A percentile compares a stretch with the other conserved stretches of the same genome.
These are phyloP conservation scores for Phialophora expanda DNA, from an alignment of 2,329 filamentous ascomycete species.

Conservation along the genomic window DNA sequence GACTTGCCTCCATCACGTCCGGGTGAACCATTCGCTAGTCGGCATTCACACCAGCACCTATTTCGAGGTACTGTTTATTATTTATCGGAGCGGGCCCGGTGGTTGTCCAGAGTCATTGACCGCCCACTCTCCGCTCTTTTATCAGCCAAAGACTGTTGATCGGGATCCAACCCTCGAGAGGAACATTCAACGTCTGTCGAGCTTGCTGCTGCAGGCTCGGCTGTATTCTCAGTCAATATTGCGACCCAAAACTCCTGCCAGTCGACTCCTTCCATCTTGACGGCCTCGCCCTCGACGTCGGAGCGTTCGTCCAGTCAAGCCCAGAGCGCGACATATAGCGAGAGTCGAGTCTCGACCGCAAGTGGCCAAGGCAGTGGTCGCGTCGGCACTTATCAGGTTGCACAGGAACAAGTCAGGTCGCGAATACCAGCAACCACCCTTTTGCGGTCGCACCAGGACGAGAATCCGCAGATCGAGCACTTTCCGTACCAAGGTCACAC, in stretches of 20 bases:
- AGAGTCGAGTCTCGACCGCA: conserved; percentile 22
- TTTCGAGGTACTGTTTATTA: conserved; percentile 30
- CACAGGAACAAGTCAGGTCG: conserved; percentile 21
- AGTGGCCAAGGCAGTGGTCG: conserved; percentile 24
- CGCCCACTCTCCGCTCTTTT: conserved; percentile 24
- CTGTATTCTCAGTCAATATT: conserved; percentile 32
- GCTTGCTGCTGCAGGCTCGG: conserved; percentile 36
- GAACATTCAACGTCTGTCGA: conserved; percentile 24
- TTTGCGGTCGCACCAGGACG: conserved; percentile 24
- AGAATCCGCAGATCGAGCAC: conserved; percentile 6
- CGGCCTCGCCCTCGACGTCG: conserved; percentile 24
- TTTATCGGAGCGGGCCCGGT: conserved; percentile 29
- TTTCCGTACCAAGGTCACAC: conserved; percentile 20
- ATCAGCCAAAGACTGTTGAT: conserved; percentile 21
- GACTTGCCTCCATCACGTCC: conserved; percentile 19
- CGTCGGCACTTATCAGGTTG: conserved; percentile 13
- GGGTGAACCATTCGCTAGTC: conserved; percentile 6
- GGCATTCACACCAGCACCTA: conserved; percentile 26
- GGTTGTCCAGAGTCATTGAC: conserved; percentile 21
- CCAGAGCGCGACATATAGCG: conserved; percentile 26
- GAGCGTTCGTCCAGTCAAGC: conserved; percentile 25
- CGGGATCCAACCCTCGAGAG: conserved; percentile 12
- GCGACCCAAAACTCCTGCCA: conserved; percentile 30
- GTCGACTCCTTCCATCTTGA: conserved; percentile 24
- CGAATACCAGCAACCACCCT: conserved; percentile 9